Conservation (phyloP, 2,329 filamentous ascomycete species). For the Penicillium frequentans region DNA sequence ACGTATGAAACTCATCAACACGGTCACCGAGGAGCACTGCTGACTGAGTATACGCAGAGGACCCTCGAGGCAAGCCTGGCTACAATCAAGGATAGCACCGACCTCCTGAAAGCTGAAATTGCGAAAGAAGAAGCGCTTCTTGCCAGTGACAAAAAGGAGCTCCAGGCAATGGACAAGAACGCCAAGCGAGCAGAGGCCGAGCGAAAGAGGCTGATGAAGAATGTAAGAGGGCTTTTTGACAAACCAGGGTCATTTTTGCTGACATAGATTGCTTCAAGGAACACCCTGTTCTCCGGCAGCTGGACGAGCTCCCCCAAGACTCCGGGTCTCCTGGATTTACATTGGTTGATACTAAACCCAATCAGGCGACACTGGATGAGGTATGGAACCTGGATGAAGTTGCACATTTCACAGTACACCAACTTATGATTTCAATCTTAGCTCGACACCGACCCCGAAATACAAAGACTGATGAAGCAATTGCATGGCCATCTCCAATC, state of each 20-base stretch:
- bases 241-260: constrained; percentile 4
- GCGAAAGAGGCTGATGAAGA: constrained; percentile 42
- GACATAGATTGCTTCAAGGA: constrained; percentile 29
- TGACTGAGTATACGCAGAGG: constrained; percentile 27
- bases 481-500: constrained; percentile 45
- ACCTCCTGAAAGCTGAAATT: constrained; percentile 43
- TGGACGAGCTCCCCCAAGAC: constrained; percentile 27
- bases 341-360: constrained; percentile 25
- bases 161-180: constrained; percentile 46
- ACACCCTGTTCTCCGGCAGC: constrained; percentile 40
- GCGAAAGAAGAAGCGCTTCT: constrained; percentile 44
- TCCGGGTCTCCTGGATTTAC: constrained; percentile 27
- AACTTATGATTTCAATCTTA: constrained; percentile 14
- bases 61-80: constrained; percentile 40
- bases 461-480: constrained; percentile 38
- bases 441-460: constrained; percentile 40
- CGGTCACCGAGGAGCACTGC: not conserved
- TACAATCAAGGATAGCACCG: constrained; percentile 40
- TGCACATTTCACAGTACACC: not conserved
- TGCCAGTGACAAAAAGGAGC: constrained; percentile 39
- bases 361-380: constrained; percentile 31
- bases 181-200: constrained; percentile 41
- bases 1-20: constrained; percentile 29
- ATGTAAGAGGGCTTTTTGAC: constrained; percentile 27
- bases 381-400: constrained; percentile 23